Evolutionary conservation across 768 basidiomycete species (phyloP).

Genomic region (Trametes maxima): DNA sequence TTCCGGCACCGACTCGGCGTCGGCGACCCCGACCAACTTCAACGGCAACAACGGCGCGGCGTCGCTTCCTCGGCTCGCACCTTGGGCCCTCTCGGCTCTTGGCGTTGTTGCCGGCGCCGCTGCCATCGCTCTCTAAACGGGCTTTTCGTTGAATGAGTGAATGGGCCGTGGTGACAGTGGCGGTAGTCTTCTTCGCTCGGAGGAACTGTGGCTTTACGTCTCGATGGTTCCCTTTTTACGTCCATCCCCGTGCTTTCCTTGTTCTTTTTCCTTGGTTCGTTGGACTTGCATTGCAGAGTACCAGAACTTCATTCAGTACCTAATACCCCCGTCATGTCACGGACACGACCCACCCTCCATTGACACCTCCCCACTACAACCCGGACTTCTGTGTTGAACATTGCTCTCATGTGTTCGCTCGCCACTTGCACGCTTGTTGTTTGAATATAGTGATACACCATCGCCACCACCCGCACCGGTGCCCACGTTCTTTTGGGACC

Average conservation of each 20-base stretch:
- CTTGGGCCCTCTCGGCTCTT: constrained; percentile 38
- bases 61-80: constrained; percentile 32
- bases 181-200: not conserved
- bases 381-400: constrained; percentile 5
- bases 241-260: not conserved
- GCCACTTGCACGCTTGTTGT: constrained; percentile 6
- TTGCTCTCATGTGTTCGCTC: constrained; percentile 10
- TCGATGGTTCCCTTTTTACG: not conserved
- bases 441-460: not conserved
- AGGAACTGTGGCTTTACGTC: not conserved
- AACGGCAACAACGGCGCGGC: constrained; percentile 36
- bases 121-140: constrained; percentile 42
- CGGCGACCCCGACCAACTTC: constrained; percentile 34
- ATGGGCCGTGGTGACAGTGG: not conserved
- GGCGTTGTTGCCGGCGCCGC: constrained; percentile 52
- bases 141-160: not conserved
- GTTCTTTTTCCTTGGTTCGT: not conserved
- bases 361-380: not conserved
- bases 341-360: not conserved
- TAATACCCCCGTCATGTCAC: constrained; percentile 12
- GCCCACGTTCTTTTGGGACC: not conserved
- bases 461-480: not conserved
- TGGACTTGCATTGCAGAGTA: constrained; percentile 15
- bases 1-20: constrained; percentile 21
- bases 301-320: constrained; percentile 1